A percentile compares a stretch with the other conserved stretches of the same genome.
Evolutionary conservation across 257 asterid species (phyloP).

Genomic region (Euphrasia confusa): DNA sequence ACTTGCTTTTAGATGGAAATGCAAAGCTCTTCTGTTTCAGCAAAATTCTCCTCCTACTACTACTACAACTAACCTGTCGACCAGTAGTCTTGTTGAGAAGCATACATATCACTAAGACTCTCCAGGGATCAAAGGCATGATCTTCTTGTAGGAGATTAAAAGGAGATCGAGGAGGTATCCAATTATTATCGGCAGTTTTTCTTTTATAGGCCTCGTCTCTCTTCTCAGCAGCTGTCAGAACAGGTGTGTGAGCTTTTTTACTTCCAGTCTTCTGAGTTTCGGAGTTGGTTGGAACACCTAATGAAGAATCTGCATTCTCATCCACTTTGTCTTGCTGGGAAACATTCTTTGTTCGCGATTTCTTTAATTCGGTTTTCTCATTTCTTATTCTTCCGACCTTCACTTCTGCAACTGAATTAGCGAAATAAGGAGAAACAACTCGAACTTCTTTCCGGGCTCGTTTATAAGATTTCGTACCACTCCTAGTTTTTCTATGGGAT

Average conservation of each 20-base stretch:
- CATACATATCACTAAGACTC: conserved; percentile 86
- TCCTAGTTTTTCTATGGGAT: conserved; percentile 14
- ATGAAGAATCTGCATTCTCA: conserved; percentile 9
- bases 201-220: conserved; percentile 60
- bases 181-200: conserved; percentile 48
- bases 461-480: conserved; percentile 7
- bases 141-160: conserved; percentile 78
- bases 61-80: conserved; percentile 44
- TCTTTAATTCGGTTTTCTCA: conserved; percentile 15
- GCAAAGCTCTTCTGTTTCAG: neutral
- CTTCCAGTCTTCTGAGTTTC: conserved; percentile 23
- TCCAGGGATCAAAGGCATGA: conserved; percentile 89
- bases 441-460: conserved; percentile 24
- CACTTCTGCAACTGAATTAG: conserved; percentile 18
- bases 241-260: conserved; percentile 4
- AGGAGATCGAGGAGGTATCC: conserved; percentile 86
- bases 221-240: conserved; percentile 53
- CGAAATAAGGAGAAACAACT: conserved; percentile 53
- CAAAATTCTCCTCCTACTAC: neutral
- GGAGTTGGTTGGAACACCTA: conserved; percentile 21
- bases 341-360: conserved; percentile 22
- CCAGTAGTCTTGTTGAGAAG: conserved; percentile 81
- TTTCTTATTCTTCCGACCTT: conserved; percentile 11
- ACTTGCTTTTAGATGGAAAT: neutral
- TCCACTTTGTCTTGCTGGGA: conserved; percentile 27